Conservation (phyloP, 345 rosid genomes). For the Salix caprea region DNA sequence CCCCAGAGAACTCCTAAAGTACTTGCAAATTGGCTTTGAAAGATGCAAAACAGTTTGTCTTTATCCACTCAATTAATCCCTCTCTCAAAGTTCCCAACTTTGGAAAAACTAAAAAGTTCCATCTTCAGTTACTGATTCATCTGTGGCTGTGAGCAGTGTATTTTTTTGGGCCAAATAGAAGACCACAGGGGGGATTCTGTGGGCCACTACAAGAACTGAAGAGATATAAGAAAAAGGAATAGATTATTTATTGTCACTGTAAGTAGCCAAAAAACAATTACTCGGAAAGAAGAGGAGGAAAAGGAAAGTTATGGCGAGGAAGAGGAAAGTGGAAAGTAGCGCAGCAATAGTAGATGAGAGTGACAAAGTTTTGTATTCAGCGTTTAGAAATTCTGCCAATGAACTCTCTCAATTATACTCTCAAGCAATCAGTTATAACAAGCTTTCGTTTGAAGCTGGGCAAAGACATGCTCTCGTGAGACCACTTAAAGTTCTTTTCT, state of each 20-base stretch:
- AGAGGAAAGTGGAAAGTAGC: background rate
- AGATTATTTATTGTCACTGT: background rate
- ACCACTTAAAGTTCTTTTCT: background rate
- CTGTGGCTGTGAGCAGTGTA: background rate
- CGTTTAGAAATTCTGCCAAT: background rate
- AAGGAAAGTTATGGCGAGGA: background rate
- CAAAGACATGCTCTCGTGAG: background rate
- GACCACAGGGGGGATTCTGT: background rate
- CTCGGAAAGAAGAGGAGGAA: background rate
- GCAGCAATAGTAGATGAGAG: background rate
- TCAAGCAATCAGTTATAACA: background rate
- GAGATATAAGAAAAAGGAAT: background rate
- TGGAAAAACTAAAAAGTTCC: background rate
- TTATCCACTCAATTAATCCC: background rate
- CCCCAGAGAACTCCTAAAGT: too few species aligned
- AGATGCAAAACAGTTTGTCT: background rate
- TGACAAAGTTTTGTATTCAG: background rate
- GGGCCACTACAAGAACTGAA: background rate
- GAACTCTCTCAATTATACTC: background rate
- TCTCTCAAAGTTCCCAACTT: background rate
- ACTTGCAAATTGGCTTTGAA: too few species aligned
- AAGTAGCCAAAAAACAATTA: background rate
- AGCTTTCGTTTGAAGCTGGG: background rate
- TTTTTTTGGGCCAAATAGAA: background rate
- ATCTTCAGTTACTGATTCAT: background rate